Evolutionary conservation across 2,329 filamentous ascomycete species (phyloP), one percentile per base, ranked within the genome.

Genomic region (Pestalotiopsis sp.): DNA sequence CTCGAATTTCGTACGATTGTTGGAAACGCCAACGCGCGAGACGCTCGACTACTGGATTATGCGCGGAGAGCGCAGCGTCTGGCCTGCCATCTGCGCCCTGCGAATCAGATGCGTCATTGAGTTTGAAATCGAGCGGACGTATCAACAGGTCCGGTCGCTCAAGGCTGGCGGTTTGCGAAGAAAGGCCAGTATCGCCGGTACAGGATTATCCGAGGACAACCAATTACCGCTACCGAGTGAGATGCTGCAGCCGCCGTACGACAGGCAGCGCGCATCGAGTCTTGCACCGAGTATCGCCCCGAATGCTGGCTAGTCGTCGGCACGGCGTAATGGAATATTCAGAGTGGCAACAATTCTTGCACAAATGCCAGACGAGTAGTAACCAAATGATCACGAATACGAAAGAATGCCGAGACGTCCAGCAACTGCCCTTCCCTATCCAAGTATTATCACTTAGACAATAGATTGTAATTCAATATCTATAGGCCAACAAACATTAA

Each of bases 21-120:
- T 98, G n/a, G 92, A 97, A 78, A 93, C 92, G 38, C 94, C 94
- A 0, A 95, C 91, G 0, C 85, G 88, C 64, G 88, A 91, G 68
- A 90, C 89, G 9, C 82, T 98, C 3, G 89, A 93, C 68, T 92
- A 95, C 73, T 98, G 94, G 95, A 94, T 97, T 66, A 79, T 90
- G 39, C 86, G 91, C 66, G 95, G 95, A 1, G 95, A 98, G 80
- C 83, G 90, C 70, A 94, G 92, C 71, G 94, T 97, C 0, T 98
- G 95, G 94, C 95, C 94, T 0, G 93, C 94, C 2, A 89, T 97
- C 3, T 90, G 90, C 39, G 93, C 94, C 14, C 80, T 98, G 69
- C 91, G 91, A 73, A 90, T 97, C 6, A 84, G 95, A 6, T 96
- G 93, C 78, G 91, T 91, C 4, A 87, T 98, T 7, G 95, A 98